These are phyloP conservation scores for Nemania bipapillata DNA, from an alignment of 2,329 filamentous ascomycete genomes.

Conservation along the genomic window DNA sequence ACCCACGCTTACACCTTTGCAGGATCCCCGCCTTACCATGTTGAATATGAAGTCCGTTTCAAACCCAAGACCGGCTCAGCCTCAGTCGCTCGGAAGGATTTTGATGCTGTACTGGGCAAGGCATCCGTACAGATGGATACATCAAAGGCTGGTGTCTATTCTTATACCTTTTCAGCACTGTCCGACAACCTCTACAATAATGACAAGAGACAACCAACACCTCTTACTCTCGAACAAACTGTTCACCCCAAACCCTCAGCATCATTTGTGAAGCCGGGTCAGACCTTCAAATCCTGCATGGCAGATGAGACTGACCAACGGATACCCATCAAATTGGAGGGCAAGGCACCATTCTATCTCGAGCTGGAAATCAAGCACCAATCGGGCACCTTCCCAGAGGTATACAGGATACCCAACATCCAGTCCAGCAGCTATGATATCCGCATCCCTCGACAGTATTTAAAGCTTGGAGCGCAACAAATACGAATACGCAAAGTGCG, in stretches of 20 bases:
- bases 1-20: slow-evolving; percentile 48
- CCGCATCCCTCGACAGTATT: slow-evolving; percentile 82
- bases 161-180: slow-evolving; percentile 84
- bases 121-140: slow-evolving; percentile 89
- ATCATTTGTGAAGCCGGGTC: slow-evolving; percentile 83
- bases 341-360: slow-evolving; percentile 85
- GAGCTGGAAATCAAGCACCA: slow-evolving; percentile 95
- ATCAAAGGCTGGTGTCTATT: slow-evolving; percentile 80
- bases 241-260: slow-evolving; percentile 87
- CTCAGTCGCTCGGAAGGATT: slow-evolving; percentile 73
- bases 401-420: slow-evolving; percentile 83
- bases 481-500: slow-evolving; percentile 90
- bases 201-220: slow-evolving; percentile 71
- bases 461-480: slow-evolving; percentile 89
- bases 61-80: slow-evolving; percentile 73
- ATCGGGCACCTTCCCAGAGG: slow-evolving; percentile 79
- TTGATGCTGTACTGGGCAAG: slow-evolving; percentile 80
- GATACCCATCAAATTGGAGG: slow-evolving; percentile 86
- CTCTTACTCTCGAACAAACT: slow-evolving; percentile 79
- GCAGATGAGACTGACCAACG: slow-evolving; percentile 85
- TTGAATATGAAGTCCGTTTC: slow-evolving; percentile 83
- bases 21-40: slow-evolving; percentile 82
- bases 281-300: slow-evolving; percentile 95
- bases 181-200: slow-evolving; percentile 87
- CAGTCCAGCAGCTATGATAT: slow-evolving; percentile 78